Evolutionary conservation across 2,329 filamentous ascomycete species (phyloP).

Genomic region (Colletotrichum musicola): DNA sequence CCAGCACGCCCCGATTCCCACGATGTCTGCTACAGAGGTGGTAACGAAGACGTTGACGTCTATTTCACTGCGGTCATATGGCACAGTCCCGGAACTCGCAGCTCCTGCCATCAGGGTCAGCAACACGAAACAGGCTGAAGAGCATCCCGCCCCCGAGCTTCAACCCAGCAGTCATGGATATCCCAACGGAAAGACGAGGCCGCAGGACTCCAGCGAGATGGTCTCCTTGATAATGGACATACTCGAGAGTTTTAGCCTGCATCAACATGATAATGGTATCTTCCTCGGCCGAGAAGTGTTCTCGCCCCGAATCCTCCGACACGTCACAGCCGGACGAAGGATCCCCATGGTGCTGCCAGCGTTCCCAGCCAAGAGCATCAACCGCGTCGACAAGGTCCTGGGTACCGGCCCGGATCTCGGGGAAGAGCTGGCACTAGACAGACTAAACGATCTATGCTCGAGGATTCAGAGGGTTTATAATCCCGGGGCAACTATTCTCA

Average conservation of each 20-base stretch:
- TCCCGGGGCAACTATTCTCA: constrained; percentile 26
- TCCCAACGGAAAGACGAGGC: background rate
- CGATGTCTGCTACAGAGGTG: background rate
- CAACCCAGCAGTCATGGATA: too few species aligned
- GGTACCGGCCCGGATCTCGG: constrained; percentile 26
- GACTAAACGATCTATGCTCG: constrained; percentile 27
- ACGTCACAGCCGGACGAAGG: constrained; percentile 23
- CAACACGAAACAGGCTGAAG: too few species aligned
- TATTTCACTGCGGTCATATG: too few species aligned
- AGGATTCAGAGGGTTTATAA: constrained; percentile 24
- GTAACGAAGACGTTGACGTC: background rate
- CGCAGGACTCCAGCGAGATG: background rate
- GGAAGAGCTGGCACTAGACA: constrained; percentile 32
- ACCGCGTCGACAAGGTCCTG: constrained; percentile 33
- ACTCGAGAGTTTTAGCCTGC: constrained; percentile 22
- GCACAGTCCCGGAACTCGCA: too few species aligned
- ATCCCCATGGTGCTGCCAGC: constrained; percentile 34
- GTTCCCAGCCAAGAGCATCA: constrained; percentile 33
- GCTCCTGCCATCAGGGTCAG: too few species aligned
- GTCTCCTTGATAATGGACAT: constrained; percentile 21
- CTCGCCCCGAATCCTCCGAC: constrained; percentile 9
- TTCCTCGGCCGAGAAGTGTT: constrained; percentile 21
- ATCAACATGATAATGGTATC: constrained; percentile 20
- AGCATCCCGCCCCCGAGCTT: too few species aligned
- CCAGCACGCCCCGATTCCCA: background rate